Evolutionary conservation across 441 rosid species (phyloP), one percentile per base, ranked within the genome.

Genomic region (Pelargonium citronellum): DNA sequence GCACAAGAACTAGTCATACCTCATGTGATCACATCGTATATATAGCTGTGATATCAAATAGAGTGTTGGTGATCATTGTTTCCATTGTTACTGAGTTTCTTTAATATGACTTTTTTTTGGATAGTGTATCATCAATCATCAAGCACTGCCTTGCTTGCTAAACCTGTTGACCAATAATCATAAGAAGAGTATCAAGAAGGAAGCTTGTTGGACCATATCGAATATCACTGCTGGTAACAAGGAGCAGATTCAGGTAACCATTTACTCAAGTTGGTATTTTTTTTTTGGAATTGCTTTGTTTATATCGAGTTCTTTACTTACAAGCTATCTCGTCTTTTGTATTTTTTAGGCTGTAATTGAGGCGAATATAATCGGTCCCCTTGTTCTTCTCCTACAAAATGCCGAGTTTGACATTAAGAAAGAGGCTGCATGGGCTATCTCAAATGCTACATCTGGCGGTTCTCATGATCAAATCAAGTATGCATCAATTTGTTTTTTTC

Each of bases 191-290:
- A 87, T 90, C 66, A 88, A 90, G 82, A 90, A 90, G 83, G 96
- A 91, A 86, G 94, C 94, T 30, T 92, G 96, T 72, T 92, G 96
- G 98, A 90, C 96, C 12, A 89, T 92, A 67, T 92, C 98, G 12
- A 92, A 92, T 72, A 92, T 92, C 70, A 90, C 96, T 10, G 91
- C 98, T 74, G 98, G 96, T 37, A 92, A 90, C 83, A 87, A 75
- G 83, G 95, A 87, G 63, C 98, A 92, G 78, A 90, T 92, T 79
- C 92, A 89, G 91, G 98, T 90, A 58, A 6, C 44, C 64, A 19
- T 55, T 4, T 55, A 16, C 22, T 55, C 8, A 16, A 51, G 19
- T 51, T 55, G 24, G 11, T 55, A 55, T 3, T 46, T 46, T 10
- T 10, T 10, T 9, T 46, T 0, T 0, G 4, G 11, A 2, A 13